Base-by-base conservation (phyloP, 2,329 filamentous ascomycete species). In the Pyricularia grisea region DNA sequence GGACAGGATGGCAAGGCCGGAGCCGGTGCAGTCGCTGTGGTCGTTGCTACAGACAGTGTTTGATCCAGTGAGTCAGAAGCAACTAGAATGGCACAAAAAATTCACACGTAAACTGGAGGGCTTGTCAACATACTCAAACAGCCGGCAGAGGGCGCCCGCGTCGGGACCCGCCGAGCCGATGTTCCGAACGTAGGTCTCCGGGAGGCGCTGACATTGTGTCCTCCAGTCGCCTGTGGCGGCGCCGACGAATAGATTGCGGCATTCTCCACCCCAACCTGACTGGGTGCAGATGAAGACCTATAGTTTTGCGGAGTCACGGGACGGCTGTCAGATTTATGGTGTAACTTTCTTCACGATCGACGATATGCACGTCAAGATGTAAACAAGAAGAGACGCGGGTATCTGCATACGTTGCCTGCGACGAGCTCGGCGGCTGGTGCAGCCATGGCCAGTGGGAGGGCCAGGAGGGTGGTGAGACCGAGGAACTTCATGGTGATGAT, bases 11-110 rank as follows among this genome's bases (percentile, higher is more conserved):
- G 67, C 55, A 11, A 68, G 50, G 50, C 67, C 67, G 23, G 27
- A 61, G 28, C 67, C 67, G 17, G 67, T 68, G 67, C 67, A 68
- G 28, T 61, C 58, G 28, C 55, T 23, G 30, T 68, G 67, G n/a
- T 58, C 55, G 36, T 17, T 30, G 23, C 66, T 67, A 30, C 23
- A 17, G 17, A 36, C 60, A 25, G 23, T 42, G 31, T 36, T 14
- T 25, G 30, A 23, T 33, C 27, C 30, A 65, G 65, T 27, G 31
- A 36, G 36, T n/a, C 4, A 33, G 31, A 14, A 23, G n/a, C 11
- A 23, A 25, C 27, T 10, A 3, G 2, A 55, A 27, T 0, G 9
- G 10, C 7, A 27, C 14, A 2, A 9, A 2, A 9, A 11, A n/a
- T 23, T 12, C 9, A 14, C 1, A 2, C 65, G 27, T 27, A 10